Base-by-base conservation (phyloP, 2,329 filamentous ascomycete genomes). In the Emmonsiellopsis sp. region DNA sequence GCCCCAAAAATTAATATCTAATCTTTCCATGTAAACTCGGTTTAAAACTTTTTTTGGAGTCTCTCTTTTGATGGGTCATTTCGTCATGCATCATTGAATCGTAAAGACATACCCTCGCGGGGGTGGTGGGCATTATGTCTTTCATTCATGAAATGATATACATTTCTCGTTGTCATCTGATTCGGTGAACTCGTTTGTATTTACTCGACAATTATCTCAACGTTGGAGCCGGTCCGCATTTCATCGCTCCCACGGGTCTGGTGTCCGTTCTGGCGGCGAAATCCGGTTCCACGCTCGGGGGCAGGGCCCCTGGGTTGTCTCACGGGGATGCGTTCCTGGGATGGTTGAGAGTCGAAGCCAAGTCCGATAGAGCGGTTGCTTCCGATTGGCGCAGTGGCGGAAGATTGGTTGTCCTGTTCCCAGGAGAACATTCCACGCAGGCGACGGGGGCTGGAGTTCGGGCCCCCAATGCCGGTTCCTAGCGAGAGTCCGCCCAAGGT, bases 181-280 rank as follows among this genome's bases (percentile, higher is more conserved):
- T 63, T 61, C 59, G 61, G 41, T 51, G 55, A 56, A 53, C 40
- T 53, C 38, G 51, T 49, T 32, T 56, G 30, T 56, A 34, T 52
- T 56, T 80, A 81, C 73, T 83, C 81, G 62, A 83, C 81, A 62
- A 83, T 81, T 65, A 84, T 82, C 66, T 83, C 80, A 58, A 82
- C 77, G 54, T 78, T 77, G 57, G 79, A 80, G 62, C 77, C 79
- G 59, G 79, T 76, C 53, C 80, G 80, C 55, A 84, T 70, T 66
- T 85, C 82, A 61, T 85, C 82, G 66, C 81, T 84, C 62, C 79
- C 79, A 60, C 81, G 79, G 54, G 76, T 69, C 62, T 80, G 77
- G 65, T 84, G 81, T 62, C 81, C 81, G 63, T 83, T 84, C 62
- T 79, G 80, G 61, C 81, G 74, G 57, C 76, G 70, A 76, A 85